Evolutionary conservation across 2,329 filamentous ascomycete species (phyloP).

Genomic region (Ceratocystis eucalypticola): DNA sequence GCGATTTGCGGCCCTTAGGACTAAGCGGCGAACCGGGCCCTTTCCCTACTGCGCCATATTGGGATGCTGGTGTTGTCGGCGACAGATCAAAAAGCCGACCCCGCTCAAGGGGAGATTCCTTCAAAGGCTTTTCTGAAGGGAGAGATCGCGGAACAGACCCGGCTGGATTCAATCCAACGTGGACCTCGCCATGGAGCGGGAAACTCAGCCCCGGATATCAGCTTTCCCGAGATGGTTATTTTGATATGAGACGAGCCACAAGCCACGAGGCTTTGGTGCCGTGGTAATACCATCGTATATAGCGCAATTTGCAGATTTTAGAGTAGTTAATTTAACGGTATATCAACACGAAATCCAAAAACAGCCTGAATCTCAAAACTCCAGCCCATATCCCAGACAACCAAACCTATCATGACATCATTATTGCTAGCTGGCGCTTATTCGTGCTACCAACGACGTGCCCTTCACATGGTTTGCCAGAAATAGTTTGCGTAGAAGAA

Average conservation of each 20-base stretch:
- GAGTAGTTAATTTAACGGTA: not conserved
- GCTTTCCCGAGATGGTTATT: conserved; percentile 5
- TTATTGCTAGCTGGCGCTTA: not conserved
- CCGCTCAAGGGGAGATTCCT: conserved; percentile 10
- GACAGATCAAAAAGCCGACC: not conserved
- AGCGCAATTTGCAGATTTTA: not conserved
- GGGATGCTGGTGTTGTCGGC: not conserved
- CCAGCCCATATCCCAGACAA: conserved; percentile 1
- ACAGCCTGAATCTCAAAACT: not conserved
- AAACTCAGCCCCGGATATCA: not conserved
- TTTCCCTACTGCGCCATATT: not conserved
- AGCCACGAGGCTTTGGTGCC: conserved; percentile 14
- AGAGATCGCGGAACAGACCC: conserved; percentile 14
- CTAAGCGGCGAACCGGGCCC: not conserved
- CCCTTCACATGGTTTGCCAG: conserved; percentile 65
- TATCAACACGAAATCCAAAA: not conserved
- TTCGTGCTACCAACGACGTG: not conserved
- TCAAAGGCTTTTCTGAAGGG: conserved; percentile 18
- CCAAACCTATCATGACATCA: conserved; percentile 8
- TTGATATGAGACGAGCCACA: conserved; percentile 9
- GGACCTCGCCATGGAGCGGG: conserved; percentile 10
- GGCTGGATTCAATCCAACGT: conserved; percentile 10
- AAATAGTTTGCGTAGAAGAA: conserved; percentile 95
- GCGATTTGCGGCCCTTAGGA: not conserved
- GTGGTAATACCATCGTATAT: not conserved